Conservation (phyloP, 345 rosid genomes). For the Mangifera indica region DNA sequence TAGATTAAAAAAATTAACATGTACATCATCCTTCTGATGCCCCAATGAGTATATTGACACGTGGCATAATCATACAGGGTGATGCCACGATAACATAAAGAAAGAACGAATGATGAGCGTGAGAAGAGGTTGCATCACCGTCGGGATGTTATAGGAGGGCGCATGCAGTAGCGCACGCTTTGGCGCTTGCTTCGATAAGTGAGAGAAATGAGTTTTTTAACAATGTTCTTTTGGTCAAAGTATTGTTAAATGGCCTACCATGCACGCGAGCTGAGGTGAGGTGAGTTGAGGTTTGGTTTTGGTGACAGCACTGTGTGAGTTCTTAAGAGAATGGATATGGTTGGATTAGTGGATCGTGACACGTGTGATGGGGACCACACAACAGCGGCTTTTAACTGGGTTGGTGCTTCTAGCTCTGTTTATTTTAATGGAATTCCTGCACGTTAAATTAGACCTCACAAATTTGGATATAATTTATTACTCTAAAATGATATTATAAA, state of each 20-base stretch:
- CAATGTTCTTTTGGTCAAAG: conserved; percentile 37
- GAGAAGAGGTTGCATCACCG: conserved; percentile 38
- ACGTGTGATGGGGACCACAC: conserved; percentile 25
- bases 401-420: no score
- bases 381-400: conserved; percentile 30
- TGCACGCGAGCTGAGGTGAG: no score
- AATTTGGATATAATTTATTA: no score
- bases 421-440: no score
- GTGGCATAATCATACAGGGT: conserved; percentile 26
- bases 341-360: neutral
- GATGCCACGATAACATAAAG: neutral
- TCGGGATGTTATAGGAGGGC: conserved; percentile 33
- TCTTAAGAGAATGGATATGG: neutral
- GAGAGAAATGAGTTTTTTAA: neutral
- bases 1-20: neutral
- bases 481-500: no score
- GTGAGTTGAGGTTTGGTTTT: no score
- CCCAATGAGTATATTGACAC: no score
- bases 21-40: conserved; percentile 16
- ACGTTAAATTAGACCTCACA: no score
- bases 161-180: conserved; percentile 55
- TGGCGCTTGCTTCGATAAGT: conserved; percentile 36
- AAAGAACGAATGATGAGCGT: conserved; percentile 14
- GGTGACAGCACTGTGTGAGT: conserved; percentile 35
- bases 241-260: conserved; percentile 36